These are phyloP conservation scores for Diaporthe nobilis DNA, from an alignment of 2,329 filamentous ascomycete species.

Conservation along the genomic window DNA sequence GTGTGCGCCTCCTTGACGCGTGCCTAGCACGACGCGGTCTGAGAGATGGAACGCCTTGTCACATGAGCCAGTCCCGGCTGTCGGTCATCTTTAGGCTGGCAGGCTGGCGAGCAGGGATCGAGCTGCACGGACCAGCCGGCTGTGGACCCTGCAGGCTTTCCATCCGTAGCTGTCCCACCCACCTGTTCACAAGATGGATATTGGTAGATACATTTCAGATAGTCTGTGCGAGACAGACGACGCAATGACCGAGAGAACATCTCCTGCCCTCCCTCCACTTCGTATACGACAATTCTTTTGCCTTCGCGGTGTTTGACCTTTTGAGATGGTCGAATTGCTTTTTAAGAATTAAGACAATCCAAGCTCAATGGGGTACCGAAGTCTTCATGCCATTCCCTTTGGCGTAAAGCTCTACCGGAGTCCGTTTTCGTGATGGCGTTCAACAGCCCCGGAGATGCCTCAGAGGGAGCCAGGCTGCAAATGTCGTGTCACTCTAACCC, in stretches of 20 bases:
- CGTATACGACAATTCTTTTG: neutral
- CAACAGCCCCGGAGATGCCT: neutral
- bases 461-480: neutral
- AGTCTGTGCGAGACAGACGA: neutral
- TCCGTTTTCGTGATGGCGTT: neutral
- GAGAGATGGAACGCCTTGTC: neutral
- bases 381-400: neutral
- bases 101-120: neutral
- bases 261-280: neutral
- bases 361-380: neutral
- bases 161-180: neutral
- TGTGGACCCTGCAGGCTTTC: conserved; percentile 6
- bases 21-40: neutral
- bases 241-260: neutral
- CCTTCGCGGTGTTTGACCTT: neutral
- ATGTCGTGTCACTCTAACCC: neutral
- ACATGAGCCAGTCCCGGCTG: conserved; percentile 15
- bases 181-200: neutral
- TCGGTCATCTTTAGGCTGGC: neutral
- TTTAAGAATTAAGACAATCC: too few relatives aligned
- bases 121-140: neutral
- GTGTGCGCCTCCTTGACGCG: neutral
- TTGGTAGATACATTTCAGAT: too few relatives aligned
- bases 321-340: neutral
- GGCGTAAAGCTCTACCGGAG: neutral